These are phyloP conservation scores for Apophysomyces ossiformis DNA, from an alignment of 371 early-diverging fungal genomes.

Conservation along the genomic window DNA sequence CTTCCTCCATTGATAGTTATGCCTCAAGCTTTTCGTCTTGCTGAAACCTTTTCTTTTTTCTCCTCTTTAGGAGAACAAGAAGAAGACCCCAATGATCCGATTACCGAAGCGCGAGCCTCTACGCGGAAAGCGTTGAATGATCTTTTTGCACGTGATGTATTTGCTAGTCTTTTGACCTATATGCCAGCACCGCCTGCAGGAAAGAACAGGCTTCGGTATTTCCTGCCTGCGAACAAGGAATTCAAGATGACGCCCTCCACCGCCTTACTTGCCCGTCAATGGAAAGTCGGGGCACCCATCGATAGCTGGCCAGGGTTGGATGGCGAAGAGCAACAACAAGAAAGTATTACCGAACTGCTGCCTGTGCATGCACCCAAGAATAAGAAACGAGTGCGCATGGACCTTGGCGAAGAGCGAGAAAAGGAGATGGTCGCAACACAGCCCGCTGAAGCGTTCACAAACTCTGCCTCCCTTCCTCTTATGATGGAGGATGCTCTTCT, in stretches of 20 bases:
- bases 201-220: not conserved
- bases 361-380: not conserved
- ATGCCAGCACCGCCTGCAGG: not conserved
- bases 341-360: not conserved
- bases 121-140: constrained; percentile 3
- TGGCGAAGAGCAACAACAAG: not conserved
- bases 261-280: not conserved
- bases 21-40: no score
- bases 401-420: not conserved
- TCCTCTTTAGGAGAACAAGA: no score
- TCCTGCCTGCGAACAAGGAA: not conserved
- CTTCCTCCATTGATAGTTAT: no score
- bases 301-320: not conserved
- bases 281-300: not conserved
- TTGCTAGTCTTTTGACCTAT: not conserved
- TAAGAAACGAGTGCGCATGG: not conserved
- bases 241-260: not conserved
- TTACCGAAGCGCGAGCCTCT: not conserved
- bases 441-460: not conserved
- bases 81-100: not conserved
- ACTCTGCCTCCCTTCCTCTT: not conserved
- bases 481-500: not conserved
- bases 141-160: not conserved
- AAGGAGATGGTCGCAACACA: not conserved
- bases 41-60: no score